Evolutionary conservation across 2,329 filamentous ascomycete species (phyloP), one percentile per base, ranked within the genome.

Genomic region (Purpureocillium lavendulum): DNA sequence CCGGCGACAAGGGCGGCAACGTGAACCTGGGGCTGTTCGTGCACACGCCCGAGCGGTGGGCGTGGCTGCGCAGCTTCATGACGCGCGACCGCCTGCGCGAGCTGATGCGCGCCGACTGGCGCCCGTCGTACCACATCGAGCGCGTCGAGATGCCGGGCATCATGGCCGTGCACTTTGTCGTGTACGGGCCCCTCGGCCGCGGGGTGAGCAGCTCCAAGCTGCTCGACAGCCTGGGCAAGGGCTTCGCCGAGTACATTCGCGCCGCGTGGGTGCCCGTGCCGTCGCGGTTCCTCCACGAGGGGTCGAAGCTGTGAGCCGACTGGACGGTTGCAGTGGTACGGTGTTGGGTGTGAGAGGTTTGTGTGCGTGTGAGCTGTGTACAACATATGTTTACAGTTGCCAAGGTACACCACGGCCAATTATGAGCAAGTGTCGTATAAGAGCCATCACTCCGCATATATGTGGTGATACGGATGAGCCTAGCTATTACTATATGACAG

Each of bases 151-250:
- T 73, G 38, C 55, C 60, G 0, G 47, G 56, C 4, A 58, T 72
- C 0, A 51, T 50, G 28, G 69, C 69, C 0, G 70, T 73, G 15
- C 65, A 75, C 45, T 73, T 70, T 53, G 67, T 72, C 9, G 53
- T 72, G 2, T 71, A 71, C 41, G 69, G 67, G 3, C 57, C 60
- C 15, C 49, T 72, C 13, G 66, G 63, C 0, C 43, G 61, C 1
- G 65, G 64, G 1, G 68, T 75, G 4, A 74, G 68, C 44, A 70
- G 69, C 40, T 67, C 65, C 9, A 60, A 54, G 17, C 49, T 61
- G 30, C 45, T 76, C 14, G 72, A 76, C 55, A 56, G 57, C 10
- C 56, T 75, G 45, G 73, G 67, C 1, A 76, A 76, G 48, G 69
- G 70, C 0, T 71, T 74, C 53, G 66, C 58, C 18, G 70, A 73